Percentiles rank a stretch among this genome's conserved stretches.
Conservation (phyloP, 164 flowering plant species). For the Paratinospora sagittata region DNA sequence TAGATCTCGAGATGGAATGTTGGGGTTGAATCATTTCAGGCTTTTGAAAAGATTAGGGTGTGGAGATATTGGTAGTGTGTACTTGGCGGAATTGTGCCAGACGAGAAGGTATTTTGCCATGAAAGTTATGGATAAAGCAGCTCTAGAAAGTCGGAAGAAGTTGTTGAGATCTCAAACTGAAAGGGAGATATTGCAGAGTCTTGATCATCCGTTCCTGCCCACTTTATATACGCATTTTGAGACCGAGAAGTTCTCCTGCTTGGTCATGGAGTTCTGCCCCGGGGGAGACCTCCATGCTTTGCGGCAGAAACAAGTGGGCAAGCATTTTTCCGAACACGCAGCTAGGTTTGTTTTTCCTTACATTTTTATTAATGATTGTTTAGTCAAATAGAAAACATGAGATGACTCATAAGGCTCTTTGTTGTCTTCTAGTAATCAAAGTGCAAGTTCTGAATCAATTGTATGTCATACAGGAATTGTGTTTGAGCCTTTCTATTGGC, state of each 20-base stretch:
- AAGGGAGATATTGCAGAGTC: slow-evolving; percentile 73
- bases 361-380: background rate
- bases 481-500: too few relatives aligned
- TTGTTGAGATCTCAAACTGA: slow-evolving; percentile 80
- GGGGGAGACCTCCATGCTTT: slow-evolving; percentile 89
- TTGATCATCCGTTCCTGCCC: slow-evolving; percentile 89
- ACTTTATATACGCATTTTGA: slow-evolving; percentile 79
- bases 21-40: slow-evolving; percentile 63
- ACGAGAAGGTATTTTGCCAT: slow-evolving; percentile 64
- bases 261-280: slow-evolving; percentile 91
- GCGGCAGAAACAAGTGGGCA: slow-evolving; percentile 77
- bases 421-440: too few relatives aligned
- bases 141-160: slow-evolving; percentile 65
- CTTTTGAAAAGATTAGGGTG: slow-evolving; percentile 55
- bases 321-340: slow-evolving; percentile 72
- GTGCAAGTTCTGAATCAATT: too few relatives aligned
- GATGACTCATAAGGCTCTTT: too few relatives aligned
- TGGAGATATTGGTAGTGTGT: slow-evolving; percentile 84
- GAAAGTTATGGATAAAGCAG: slow-evolving; percentile 81
- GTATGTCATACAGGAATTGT: too few relatives aligned
- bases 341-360: slow-evolving; percentile 46
- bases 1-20: slow-evolving; percentile 42
- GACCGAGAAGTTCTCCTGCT: slow-evolving; percentile 67
- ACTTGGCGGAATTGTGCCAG: slow-evolving; percentile 64
- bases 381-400: too few relatives aligned